Evolutionary conservation across 75 land plant genomes (phyloP).

Genomic region (Cupressus sempervirens): DNA sequence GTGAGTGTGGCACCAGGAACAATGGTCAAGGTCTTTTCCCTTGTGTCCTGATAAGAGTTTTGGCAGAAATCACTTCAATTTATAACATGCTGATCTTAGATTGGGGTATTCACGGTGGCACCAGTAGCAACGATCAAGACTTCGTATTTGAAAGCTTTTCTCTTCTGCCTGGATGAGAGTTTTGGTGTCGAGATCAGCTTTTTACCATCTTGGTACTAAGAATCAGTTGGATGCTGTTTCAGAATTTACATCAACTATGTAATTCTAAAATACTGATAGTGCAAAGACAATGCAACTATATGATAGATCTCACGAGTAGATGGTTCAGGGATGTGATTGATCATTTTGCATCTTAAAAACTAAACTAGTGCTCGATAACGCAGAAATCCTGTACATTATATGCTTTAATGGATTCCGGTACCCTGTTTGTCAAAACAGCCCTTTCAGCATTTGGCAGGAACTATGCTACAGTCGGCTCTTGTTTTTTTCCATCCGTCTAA

Average conservation of each 20-base stretch:
- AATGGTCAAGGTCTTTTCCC: too few species aligned
- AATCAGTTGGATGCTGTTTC: conserved; percentile 75
- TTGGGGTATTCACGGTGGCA: conserved; percentile 54
- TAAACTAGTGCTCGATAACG: background rate
- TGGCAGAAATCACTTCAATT: too few species aligned
- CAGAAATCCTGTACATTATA: background rate
- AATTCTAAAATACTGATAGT: background rate
- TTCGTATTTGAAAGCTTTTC: conserved; percentile 52
- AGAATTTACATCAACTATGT: background rate
- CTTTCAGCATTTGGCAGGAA: too few species aligned
- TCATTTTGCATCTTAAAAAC: background rate
- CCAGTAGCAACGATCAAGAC: conserved; percentile 85
- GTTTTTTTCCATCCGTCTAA: too few species aligned
- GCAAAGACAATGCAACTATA: background rate
- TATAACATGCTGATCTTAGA: background rate
- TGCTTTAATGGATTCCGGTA: too few species aligned
- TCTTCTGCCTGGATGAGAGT: conserved; percentile 52
- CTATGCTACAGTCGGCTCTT: too few species aligned
- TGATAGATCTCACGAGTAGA: background rate
- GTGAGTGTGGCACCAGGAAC: too few species aligned
- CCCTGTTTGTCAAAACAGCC: too few species aligned
- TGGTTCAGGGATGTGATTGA: too few species aligned
- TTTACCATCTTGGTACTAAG: conserved; percentile 81
- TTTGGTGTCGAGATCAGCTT: conserved; percentile 77
- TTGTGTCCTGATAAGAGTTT: too few species aligned